phyloP scores from a whole-genome alignment of 176 grass and related monocot species.

The Zea luxurians region DNA sequence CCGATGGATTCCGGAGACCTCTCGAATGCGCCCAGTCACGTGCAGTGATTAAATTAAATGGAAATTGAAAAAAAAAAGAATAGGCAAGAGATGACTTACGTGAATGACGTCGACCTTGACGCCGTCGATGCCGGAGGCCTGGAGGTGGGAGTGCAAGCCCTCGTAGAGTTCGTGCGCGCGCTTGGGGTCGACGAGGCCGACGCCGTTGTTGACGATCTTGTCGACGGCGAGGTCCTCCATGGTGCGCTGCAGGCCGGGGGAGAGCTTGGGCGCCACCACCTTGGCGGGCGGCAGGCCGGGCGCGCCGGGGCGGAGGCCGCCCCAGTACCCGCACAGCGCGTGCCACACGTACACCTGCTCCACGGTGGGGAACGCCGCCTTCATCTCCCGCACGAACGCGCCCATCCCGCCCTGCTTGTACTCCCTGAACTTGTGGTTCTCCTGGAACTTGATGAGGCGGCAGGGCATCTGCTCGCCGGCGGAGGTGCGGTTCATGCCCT shows the following conservation, averaged over 20 bases:
- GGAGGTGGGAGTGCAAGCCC: slow-evolving; percentile 71
- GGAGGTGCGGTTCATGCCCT: slow-evolving; percentile 73
- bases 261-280: slow-evolving; percentile 56
- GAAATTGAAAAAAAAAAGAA: background rate
- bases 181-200: slow-evolving; percentile 72
- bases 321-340: slow-evolving; percentile 90
- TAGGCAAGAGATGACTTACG: slow-evolving; percentile 36
- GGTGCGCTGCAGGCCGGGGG: slow-evolving; percentile 58
- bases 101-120: slow-evolving; percentile 97
- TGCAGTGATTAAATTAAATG: background rate
- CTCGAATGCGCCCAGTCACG: background rate
- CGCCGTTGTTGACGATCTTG: slow-evolving; percentile 75
- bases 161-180: slow-evolving; percentile 63
- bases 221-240: slow-evolving; percentile 95
- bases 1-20: background rate
- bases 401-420: slow-evolving; percentile 70
- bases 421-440: slow-evolving; percentile 89
- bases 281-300: slow-evolving; percentile 50
- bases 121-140: slow-evolving; percentile 75
- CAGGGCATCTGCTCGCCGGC: slow-evolving; percentile 98
- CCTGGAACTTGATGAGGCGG: slow-evolving; percentile 80
- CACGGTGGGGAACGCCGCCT: slow-evolving; percentile 60
- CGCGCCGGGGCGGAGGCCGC: slow-evolving; percentile 68
- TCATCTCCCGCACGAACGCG: slow-evolving; percentile 74
- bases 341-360: slow-evolving; percentile 98